Percentiles rank a stretch among this genome's conserved stretches.
These are phyloP conservation scores for Pinguiococcus pyrenoidosus DNA, from an alignment of 108 stramenopile genomes.

Conservation along the genomic window DNA sequence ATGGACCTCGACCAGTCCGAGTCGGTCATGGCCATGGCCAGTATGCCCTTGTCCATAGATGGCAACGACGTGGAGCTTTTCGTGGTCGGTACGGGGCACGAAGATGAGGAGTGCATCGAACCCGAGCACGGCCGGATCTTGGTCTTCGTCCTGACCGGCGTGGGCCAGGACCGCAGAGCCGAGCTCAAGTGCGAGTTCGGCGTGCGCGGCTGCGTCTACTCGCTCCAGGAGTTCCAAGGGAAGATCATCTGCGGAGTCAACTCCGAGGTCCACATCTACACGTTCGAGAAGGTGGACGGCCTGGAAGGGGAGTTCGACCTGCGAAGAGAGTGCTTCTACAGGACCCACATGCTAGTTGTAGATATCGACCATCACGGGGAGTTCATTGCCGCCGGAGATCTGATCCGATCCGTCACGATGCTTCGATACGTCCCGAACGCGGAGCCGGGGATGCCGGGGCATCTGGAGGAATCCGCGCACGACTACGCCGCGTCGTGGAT, in stretches of 20 bases:
- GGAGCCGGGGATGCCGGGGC: too few species aligned
- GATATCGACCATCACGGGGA: constrained; percentile 13
- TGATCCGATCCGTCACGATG: constrained; percentile 83
- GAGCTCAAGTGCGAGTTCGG: too few species aligned
- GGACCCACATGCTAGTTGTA: neutral
- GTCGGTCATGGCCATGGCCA: constrained; percentile 57
- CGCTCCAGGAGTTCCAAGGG: constrained; percentile 23
- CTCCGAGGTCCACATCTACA: constrained; percentile 21
- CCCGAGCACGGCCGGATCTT: constrained; percentile 10
- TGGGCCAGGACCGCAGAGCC: too few species aligned
- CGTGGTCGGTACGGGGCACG: too few species aligned
- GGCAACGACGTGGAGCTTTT: too few species aligned
- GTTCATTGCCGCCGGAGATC: constrained; percentile 85
- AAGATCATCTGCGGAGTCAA: constrained; percentile 43
- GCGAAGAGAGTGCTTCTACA: neutral
- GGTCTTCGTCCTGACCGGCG: too few species aligned
- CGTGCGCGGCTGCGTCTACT: constrained; percentile 41
- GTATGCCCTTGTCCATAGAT: constrained; percentile 25
- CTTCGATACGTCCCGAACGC: constrained; percentile 67
- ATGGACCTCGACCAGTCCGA: constrained; percentile 67
- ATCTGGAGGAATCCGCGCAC: too few species aligned
- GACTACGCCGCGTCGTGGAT: constrained; percentile 74
- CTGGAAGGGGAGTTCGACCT: neutral
- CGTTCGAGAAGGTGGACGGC: constrained; percentile 6
- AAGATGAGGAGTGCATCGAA: too few species aligned